Evolutionary conservation across 2,329 filamentous ascomycete genomes (phyloP).

Genomic region (Hypoxylon sp.): DNA sequence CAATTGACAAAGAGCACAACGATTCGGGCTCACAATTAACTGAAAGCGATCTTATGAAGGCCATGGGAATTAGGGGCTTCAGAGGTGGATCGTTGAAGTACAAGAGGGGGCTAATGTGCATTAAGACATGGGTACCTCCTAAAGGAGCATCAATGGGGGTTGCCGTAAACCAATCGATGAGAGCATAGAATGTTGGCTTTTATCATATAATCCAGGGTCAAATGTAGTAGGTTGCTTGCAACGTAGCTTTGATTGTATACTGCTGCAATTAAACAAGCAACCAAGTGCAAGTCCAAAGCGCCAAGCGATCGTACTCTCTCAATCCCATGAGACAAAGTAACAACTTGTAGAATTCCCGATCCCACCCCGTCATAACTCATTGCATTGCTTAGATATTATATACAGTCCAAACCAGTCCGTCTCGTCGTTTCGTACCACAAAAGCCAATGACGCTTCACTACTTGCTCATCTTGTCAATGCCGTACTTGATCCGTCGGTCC

Average conservation of each 20-base stretch:
- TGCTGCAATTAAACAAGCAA: constrained; percentile 32
- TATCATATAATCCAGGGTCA: no score
- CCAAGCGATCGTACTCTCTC: constrained; percentile 23
- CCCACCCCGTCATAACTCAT: constrained; percentile 11
- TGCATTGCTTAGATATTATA: constrained; percentile 2
- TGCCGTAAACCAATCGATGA: no score
- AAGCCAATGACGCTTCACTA: constrained; percentile 10
- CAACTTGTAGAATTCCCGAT: constrained; percentile 20
- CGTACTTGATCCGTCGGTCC: constrained; percentile 62
- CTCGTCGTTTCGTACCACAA: constrained; percentile 1
- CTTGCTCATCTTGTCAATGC: constrained; percentile 56
- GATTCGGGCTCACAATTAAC: no score
- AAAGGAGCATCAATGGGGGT: no score
- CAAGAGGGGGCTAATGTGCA: no score
- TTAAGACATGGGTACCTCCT: no score
- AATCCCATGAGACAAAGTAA: constrained; percentile 18
- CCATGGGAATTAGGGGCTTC: no score
- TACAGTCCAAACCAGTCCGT: background rate
- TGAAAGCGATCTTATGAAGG: no score
- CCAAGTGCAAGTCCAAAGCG: constrained; percentile 34
- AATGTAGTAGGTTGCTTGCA: no score
- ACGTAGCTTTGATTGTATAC: constrained; percentile 41
- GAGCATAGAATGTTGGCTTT: no score
- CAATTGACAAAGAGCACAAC: no score
- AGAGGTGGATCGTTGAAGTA: no score